phyloP scores from a whole-genome alignment of 768 basidiomycete genomes.

The Boletus huronensis region DNA sequence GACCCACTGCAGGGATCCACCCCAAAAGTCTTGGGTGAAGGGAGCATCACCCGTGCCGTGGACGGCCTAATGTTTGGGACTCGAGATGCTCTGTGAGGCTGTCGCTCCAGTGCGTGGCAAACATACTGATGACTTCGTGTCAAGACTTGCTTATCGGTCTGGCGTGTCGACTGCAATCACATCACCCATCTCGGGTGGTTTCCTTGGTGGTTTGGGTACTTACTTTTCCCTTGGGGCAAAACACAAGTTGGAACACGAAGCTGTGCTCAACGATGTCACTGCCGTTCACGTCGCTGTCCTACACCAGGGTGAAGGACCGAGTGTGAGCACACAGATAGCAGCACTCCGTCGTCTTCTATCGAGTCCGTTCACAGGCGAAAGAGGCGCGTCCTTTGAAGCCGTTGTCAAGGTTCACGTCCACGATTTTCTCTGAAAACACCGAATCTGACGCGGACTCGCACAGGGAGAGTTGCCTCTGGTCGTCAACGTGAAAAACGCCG shows the following conservation, averaged over 20 bases:
- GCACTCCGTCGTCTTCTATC: constrained; percentile 49
- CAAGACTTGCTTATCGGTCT: constrained; percentile 65
- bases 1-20: constrained; percentile 41
- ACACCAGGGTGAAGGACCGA: constrained; percentile 30
- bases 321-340: constrained; percentile 64
- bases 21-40: constrained; percentile 34
- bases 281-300: constrained; percentile 60
- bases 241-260: constrained; percentile 56
- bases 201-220: constrained; percentile 61
- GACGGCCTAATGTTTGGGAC: constrained; percentile 59
- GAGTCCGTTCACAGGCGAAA: constrained; percentile 23
- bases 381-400: constrained; percentile 32
- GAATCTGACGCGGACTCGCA: constrained; percentile 6
- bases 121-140: constrained; percentile 3
- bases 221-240: constrained; percentile 57
- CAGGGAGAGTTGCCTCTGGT: constrained; percentile 64
- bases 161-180: constrained; percentile 72
- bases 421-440: not conserved
- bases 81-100: constrained; percentile 45
- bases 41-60: constrained; percentile 52
- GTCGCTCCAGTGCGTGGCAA: not conserved
- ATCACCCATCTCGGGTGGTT: constrained; percentile 52
- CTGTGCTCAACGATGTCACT: constrained; percentile 60
- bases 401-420: constrained; percentile 35
- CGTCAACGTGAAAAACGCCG: constrained; percentile 63